Evolutionary conservation across 768 basidiomycete species (phyloP).

Genomic region (Mycena crocata): DNA sequence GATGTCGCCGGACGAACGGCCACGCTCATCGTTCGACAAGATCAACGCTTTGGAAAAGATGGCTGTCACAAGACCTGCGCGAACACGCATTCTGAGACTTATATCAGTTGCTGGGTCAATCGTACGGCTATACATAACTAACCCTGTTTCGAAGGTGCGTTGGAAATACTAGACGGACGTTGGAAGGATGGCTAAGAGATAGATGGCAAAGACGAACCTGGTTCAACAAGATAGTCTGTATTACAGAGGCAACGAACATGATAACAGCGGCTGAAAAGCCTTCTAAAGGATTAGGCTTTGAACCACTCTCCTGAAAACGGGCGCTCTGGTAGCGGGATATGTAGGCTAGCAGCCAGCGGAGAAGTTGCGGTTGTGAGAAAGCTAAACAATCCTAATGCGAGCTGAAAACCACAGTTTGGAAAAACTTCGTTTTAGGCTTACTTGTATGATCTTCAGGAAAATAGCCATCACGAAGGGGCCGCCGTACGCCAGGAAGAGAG

Average conservation of each 20-base stretch:
- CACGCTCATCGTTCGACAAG: conserved; percentile 87
- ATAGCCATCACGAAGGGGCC: conserved; percentile 75
- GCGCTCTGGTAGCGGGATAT: conserved; percentile 81
- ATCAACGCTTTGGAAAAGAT: conserved; percentile 91
- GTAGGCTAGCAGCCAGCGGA: conserved; percentile 82
- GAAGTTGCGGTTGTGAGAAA: conserved; percentile 89
- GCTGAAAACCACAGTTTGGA: neutral
- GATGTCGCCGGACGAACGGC: conserved; percentile 88
- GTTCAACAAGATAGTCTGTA: conserved; percentile 84
- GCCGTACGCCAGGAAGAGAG: conserved; percentile 84
- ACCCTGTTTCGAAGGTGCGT: conserved; percentile 79
- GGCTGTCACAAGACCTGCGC: conserved; percentile 85
- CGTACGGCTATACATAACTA: conserved; percentile 10
- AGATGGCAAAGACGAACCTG: conserved; percentile 55
- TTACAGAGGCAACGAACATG: conserved; percentile 87
- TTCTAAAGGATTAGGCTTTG: conserved; percentile 55
- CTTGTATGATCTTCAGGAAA: conserved; percentile 76
- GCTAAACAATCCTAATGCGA: conserved; percentile 67
- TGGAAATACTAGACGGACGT: conserved; percentile 78
- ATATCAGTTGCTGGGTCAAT: neutral
- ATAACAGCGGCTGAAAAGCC: conserved; percentile 81
- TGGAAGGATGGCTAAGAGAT: neutral
- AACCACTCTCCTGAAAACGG: conserved; percentile 46
- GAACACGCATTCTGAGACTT: conserved; percentile 81
- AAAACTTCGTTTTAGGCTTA: neutral